Percentiles rank a stretch among this genome's conserved stretches.
These are phyloP conservation scores for Tylopilus intermedius DNA, from an alignment of 768 basidiomycete genomes.

Conservation along the genomic window DNA sequence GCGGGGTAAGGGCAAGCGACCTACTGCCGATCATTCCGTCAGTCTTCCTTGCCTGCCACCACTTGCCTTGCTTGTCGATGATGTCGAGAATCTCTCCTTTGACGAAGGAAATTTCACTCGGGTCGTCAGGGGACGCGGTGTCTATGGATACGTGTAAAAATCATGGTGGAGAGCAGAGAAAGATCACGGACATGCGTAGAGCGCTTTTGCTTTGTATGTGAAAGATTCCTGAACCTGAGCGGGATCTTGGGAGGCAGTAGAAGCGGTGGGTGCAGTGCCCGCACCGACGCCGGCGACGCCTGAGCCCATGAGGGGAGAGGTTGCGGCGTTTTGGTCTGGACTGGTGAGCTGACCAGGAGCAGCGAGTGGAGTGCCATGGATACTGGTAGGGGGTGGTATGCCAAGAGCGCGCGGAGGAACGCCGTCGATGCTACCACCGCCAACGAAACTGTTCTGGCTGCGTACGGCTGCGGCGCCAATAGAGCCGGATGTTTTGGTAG, in stretches of 20 bases:
- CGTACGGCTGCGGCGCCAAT: slow-evolving; percentile 39
- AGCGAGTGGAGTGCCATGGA: slow-evolving; percentile 44
- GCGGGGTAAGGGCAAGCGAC: slow-evolving; percentile 28
- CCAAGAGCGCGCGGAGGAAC: slow-evolving; percentile 50
- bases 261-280: slow-evolving; percentile 31
- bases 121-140: slow-evolving; percentile 89
- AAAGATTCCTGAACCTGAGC: slow-evolving; percentile 41
- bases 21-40: slow-evolving; percentile 76
- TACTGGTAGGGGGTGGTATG: slow-evolving; percentile 47
- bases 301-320: slow-evolving; percentile 64
- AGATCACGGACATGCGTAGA: slow-evolving; percentile 74
- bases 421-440: slow-evolving; percentile 41
- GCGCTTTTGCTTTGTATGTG: slow-evolving; percentile 77
- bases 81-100: slow-evolving; percentile 94
- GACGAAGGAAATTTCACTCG: slow-evolving; percentile 89
- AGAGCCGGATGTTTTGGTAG: slow-evolving; percentile 46
- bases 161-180: slow-evolving; percentile 11
- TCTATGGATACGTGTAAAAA: slow-evolving; percentile 47
- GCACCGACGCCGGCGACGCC: slow-evolving; percentile 63
- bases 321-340: slow-evolving; percentile 45
- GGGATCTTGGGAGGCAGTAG: slow-evolving; percentile 25
- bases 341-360: slow-evolving; percentile 36
- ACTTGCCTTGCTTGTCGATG: slow-evolving; percentile 86
- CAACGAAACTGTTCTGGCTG: slow-evolving; percentile 42
- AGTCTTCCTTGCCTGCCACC: slow-evolving; percentile 84